Evolutionary conservation across 495 filamentous ascomycete species (phyloP).

Genomic region (Neurospora intermedia): DNA sequence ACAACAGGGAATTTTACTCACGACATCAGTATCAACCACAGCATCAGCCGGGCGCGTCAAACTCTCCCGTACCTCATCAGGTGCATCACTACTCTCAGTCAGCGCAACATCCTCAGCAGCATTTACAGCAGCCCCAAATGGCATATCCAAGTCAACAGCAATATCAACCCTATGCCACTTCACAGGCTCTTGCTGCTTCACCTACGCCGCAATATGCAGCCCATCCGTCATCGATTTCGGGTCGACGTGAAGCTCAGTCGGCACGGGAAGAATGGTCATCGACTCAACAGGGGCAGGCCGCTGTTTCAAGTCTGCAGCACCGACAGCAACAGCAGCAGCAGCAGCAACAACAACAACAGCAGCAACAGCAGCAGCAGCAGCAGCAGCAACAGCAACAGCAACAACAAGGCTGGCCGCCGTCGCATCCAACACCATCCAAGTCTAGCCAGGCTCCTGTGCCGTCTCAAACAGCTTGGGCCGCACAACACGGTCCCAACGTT

Average conservation of each 20-base stretch:
- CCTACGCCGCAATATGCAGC: constrained; percentile 18
- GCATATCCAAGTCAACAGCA: constrained; percentile 7
- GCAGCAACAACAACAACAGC: not conserved
- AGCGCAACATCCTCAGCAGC: constrained; percentile 10
- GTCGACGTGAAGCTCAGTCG: constrained; percentile 8
- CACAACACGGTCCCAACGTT: constrained; percentile 25
- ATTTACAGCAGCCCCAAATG: constrained; percentile 8
- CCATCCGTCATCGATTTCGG: constrained; percentile 11
- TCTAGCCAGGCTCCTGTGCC: constrained; percentile 25
- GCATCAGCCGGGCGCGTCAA: constrained; percentile 22
- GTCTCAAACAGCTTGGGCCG: constrained; percentile 32
- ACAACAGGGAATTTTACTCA: constrained; percentile 33
- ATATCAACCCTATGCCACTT: constrained; percentile 6
- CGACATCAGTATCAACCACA: constrained; percentile 23
- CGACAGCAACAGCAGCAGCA: constrained; percentile 15
- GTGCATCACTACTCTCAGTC: constrained; percentile 30
- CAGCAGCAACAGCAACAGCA: constrained; percentile 7
- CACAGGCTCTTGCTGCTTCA: constrained; percentile 16
- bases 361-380: not conserved
- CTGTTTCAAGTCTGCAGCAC: constrained; percentile 8
- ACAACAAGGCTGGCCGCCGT: constrained; percentile 18
- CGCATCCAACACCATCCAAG: constrained; percentile 31
- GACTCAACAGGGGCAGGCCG: constrained; percentile 4
- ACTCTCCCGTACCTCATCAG: constrained; percentile 32
- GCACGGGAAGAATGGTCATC: constrained; percentile 13